These are phyloP conservation scores for Astrephomene gubernaculifera DNA, from an alignment of 139 green algal species.

Conservation along the genomic window DNA sequence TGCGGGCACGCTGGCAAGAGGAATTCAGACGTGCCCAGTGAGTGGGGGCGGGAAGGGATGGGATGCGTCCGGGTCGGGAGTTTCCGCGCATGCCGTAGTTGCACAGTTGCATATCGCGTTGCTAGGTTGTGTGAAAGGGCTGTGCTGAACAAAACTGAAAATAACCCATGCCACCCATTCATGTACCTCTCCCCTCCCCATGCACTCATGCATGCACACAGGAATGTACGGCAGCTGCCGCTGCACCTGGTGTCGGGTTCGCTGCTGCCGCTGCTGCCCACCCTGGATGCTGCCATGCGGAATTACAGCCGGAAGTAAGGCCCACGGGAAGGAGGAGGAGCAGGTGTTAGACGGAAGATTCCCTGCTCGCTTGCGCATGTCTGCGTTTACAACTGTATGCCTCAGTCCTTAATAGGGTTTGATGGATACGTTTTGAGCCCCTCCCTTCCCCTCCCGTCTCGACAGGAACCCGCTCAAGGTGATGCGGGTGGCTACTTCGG, in stretches of 20 bases:
- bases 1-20: background rate
- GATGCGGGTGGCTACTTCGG: slow-evolving; percentile 7
- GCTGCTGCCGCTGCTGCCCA: slow-evolving; percentile 59
- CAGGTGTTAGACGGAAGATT: background rate
- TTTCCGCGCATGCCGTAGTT: background rate
- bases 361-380: background rate
- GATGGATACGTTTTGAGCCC: too few relatives aligned
- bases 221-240: slow-evolving; percentile 4
- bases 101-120: background rate
- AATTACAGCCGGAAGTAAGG: slow-evolving; percentile 4
- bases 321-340: background rate
- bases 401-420: too few relatives aligned
- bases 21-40: slow-evolving; percentile 1
- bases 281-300: slow-evolving; percentile 31
- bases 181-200: background rate
- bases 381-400: background rate
- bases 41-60: background rate
- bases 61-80: background rate
- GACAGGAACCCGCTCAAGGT: background rate
- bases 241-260: slow-evolving; percentile 58
- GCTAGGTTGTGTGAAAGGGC: background rate
- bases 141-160: background rate
- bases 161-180: background rate
- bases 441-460: background rate
- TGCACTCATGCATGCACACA: background rate